Evolutionary conservation across 179 eudicot genomes (phyloP).

Genomic region (Sideroxylon spinosum): DNA sequence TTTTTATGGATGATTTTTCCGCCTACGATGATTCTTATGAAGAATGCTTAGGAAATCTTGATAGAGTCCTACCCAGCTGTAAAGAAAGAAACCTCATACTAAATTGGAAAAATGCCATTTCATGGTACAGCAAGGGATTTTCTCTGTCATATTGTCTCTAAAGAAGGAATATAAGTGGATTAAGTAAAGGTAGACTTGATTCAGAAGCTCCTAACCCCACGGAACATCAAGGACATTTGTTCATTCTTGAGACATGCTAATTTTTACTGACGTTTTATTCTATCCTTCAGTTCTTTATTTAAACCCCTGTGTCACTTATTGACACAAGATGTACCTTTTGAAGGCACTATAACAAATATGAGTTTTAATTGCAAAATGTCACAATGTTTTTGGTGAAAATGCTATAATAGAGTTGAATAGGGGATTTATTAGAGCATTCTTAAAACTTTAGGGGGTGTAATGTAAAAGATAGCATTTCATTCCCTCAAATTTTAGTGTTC

Average conservation of each 20-base stretch:
- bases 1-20: constrained; percentile 1
- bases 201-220: neutral
- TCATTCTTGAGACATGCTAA: neutral
- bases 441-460: too few species aligned
- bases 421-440: too few species aligned
- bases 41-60: neutral
- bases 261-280: neutral
- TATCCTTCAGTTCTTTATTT: too few species aligned
- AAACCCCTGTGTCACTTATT: neutral
- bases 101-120: constrained; percentile 5
- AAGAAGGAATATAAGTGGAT: neutral
- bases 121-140: neutral
- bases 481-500: too few species aligned
- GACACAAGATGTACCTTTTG: neutral
- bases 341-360: too few species aligned
- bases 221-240: neutral
- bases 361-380: too few species aligned
- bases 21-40: neutral
- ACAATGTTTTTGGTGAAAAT: too few species aligned
- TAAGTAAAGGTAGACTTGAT: neutral
- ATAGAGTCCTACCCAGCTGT: neutral
- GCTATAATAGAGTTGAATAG: too few species aligned
- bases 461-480: too few species aligned
- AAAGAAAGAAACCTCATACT: neutral
- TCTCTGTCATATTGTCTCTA: neutral